phyloP scores from a whole-genome alignment of 1,284 basidiomycete species.

The Taiwanofungus camphoratus region DNA sequence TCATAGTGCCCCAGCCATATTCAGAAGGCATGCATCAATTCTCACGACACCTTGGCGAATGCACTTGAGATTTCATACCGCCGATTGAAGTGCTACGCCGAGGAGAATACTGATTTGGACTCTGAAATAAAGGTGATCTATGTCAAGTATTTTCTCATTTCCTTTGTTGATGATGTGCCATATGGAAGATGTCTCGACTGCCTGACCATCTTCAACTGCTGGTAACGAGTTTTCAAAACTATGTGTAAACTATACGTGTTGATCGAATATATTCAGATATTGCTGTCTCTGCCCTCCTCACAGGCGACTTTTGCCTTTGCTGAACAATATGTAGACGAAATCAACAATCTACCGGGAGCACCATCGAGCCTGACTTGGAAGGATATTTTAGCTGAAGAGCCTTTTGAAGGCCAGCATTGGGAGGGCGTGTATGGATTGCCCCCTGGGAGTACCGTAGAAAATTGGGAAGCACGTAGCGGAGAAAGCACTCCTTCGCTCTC shows the following conservation, averaged over 20 bases:
- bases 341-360: conserved; percentile 38
- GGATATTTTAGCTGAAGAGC: conserved; percentile 71
- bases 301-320: conserved; percentile 44
- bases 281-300: conserved; percentile 49
- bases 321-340: conserved; percentile 41
- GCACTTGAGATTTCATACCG: conserved; percentile 49
- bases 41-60: conserved; percentile 50
- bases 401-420: conserved; percentile 77
- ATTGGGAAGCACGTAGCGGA: conserved; percentile 36
- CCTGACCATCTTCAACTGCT: conserved; percentile 68
- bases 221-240: conserved; percentile 30
- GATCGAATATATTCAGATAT: conserved; percentile 41
- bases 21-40: conserved; percentile 66
- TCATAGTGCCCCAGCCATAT: conserved; percentile 28
- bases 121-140: conserved; percentile 51
- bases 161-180: conserved; percentile 2
- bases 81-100: conserved; percentile 43
- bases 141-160: conserved; percentile 2
- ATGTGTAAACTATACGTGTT: no score
- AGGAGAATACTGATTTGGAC: conserved; percentile 53
- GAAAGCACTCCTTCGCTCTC: conserved; percentile 47
- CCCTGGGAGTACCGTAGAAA: conserved; percentile 35
- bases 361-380: conserved; percentile 55
- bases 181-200: conserved; percentile 44
- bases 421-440: conserved; percentile 51